Evolutionary conservation across 2,329 filamentous ascomycete genomes (phyloP), one percentile per base, ranked within the genome.

Genomic region (Alternaria sp.): DNA sequence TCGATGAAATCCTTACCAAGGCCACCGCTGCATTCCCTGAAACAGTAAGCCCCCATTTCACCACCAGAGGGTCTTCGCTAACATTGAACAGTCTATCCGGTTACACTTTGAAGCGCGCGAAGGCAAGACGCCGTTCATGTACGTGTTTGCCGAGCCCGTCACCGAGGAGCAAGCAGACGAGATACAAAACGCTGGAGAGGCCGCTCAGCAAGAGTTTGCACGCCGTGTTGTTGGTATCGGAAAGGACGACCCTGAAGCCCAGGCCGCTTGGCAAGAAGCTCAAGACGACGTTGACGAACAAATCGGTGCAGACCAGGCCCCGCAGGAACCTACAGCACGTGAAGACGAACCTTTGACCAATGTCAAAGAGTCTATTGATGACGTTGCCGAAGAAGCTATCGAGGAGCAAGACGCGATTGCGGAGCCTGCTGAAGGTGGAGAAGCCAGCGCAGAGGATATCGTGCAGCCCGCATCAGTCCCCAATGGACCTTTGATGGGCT

Each of bases 101-200:
- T 78, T 97, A 41, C 90, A 94, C 77, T 90, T 97, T 62, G 94
- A 97, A 78, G 92, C 94, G 1, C 87, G 92, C 63, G 83, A 86
- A 59, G 75, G 74, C 11, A 82, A 83, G 1, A 84, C 84, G 8
- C 87, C 91, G 0, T 89, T 91, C 71, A 94, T 97, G 88, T 95
- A 97, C 75, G 88, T 98, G 57, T 97, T 97, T 75, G 94, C 90
- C 14, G 91, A 97, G 78, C 94, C 96, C 4, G 89, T 98, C 57
- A 87, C 87, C 0, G 87, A 92, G 6, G 86, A 89, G 6, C 85
- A 93, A 57, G 92, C 96, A 66, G 83, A 90, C 18, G 79, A 81
- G 12, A 92, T 96, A n/a, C 95, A 98, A 77, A 87, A 84, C 21
- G 85, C 85, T 14, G 89, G 87, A 61, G 87, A 88, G 66, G 87